Base-by-base conservation (phyloP, 352 stramenopile genomes). In the Globisporangium lucens region DNA sequence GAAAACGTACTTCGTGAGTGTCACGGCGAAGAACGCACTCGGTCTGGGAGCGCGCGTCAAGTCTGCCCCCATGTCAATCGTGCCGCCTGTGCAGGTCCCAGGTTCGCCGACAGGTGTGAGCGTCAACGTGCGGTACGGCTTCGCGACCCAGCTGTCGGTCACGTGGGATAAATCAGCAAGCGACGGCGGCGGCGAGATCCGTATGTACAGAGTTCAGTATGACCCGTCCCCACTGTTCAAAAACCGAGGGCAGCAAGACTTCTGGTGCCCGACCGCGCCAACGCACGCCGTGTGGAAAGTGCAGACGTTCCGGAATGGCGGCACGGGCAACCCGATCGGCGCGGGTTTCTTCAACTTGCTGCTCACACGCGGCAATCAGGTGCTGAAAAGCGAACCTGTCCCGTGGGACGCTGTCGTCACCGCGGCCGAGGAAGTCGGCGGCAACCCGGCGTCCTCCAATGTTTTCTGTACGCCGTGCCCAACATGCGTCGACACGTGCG, bases 401-500 rank as follows among this genome's bases (percentile, higher is more conserved):
- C 89, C 94, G 24, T 98, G 94, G 79, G 87, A 99, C 73, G 94
- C 95, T 8, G 90, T 97, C 24, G 90, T 92, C 1, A 78, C 87
- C 35, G 79, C 91, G 0, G 79, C 61, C 15, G 88, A 98, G 15
- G 96, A 98, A 65, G 67, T 78, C 0, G 86, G 87, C 12, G 87
- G 85, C 35, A 47, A 59, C 1, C 63, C 73, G 2, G 65, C 70
- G 4, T 61, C 61, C 1, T 91, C 86, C 0, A 74, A 78, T 4
- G 72, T 94, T 1, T 94, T 93, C 51, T 94, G 87, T 43, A 89
- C 79, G 0, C 49, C 66, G 30, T 93, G 87, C 46, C 53, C 72
- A 1, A 66, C 33, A 6, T 90, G 78, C 30, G 80, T 63, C 3
- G 72, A 82, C 17, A 43, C 22, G 4, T 89, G 81, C 58, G 29